Evolutionary conservation across 441 rosid species (phyloP).

Genomic region (Eruca vesicaria): DNA sequence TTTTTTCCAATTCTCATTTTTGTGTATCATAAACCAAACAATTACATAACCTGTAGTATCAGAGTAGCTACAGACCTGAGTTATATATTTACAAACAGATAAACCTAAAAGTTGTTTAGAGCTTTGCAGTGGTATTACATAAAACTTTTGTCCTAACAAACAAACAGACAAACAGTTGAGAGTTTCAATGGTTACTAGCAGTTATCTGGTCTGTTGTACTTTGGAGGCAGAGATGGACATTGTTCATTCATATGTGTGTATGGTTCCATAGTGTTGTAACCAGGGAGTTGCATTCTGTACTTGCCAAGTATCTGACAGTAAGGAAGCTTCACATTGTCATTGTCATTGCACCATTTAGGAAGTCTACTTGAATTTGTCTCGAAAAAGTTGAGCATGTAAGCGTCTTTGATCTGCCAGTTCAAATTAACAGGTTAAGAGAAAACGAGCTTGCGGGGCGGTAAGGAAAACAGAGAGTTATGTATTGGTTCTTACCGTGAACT

Average conservation of each 20-base stretch:
- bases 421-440: not conserved
- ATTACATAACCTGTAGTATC: conserved; percentile 7
- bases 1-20: not conserved
- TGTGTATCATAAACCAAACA: not conserved
- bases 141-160: not conserved
- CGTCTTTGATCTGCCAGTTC: conserved; percentile 70
- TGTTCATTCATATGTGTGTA: conserved; percentile 82
- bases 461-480: not conserved
- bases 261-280: conserved; percentile 66
- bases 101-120: not conserved
- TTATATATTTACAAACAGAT: conserved; percentile 9
- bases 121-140: not conserved
- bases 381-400: conserved; percentile 69
- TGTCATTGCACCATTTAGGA: conserved; percentile 88
- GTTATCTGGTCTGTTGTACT: conserved; percentile 51
- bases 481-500: conserved; percentile 65
- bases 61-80: conserved; percentile 14
- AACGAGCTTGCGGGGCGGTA: not conserved
- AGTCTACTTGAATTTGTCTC: conserved; percentile 71
- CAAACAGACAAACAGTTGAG: not conserved
- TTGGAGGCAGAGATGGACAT: conserved; percentile 85
- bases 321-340: conserved; percentile 63
- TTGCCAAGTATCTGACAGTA: conserved; percentile 82
- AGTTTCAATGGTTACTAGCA: conserved; percentile 39
- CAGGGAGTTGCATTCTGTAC: conserved; percentile 87